Evolutionary conservation across 352 stramenopile species (phyloP), one percentile per base, ranked within the genome.

Genomic region (Phytophthora meadii): DNA sequence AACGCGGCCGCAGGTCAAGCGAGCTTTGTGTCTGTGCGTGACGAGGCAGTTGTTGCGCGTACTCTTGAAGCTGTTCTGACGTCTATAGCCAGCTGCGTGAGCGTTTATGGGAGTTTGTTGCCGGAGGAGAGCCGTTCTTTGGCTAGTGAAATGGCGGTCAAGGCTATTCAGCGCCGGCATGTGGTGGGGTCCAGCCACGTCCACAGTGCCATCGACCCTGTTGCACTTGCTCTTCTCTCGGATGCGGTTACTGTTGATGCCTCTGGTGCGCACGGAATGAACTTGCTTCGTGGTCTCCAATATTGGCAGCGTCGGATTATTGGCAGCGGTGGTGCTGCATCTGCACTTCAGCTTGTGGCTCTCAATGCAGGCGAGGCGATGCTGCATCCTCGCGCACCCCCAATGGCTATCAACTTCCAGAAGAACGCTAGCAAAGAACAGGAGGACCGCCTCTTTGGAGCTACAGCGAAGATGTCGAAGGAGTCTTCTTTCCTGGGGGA

Each of bases 311-410:
- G 62, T 52, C 67, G 59, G 32, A 25, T 54, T 15, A 41, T 64
- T 34, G 51, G 50, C 27, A 71, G 32, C 17, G 58, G 59, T 34
- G 70, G 61, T 41, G 51, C 65, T 53, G 79, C 70, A 24, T 72
- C 62, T 28, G 65, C 34, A 9, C 22, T 90, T 9, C 76, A 84
- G 52, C 67, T 89, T 7, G 45, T 90, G 5, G 83, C 84, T 22
- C 69, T 90, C 1, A 92, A 81, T 42, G 79, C 74, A 10, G 76
- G 82, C 27, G 87, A 95, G 50, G 79, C 79, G 7, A 64, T 94
- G 46, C 58, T 95, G 44, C 87, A 94, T 36, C 87, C 85, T 11
- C 84, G 87, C 44, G 85, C 74, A 0, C 85, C 84, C 11, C 85
- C 87, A n/a, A 73, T 95, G 32, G 66, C 70, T 44, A 78, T 94